A percentile compares a stretch with the other conserved stretches of the same genome.
Evolutionary conservation across 2,329 filamentous ascomycete species (phyloP).

Genomic region (Thielaviopsis ethacetica): DNA sequence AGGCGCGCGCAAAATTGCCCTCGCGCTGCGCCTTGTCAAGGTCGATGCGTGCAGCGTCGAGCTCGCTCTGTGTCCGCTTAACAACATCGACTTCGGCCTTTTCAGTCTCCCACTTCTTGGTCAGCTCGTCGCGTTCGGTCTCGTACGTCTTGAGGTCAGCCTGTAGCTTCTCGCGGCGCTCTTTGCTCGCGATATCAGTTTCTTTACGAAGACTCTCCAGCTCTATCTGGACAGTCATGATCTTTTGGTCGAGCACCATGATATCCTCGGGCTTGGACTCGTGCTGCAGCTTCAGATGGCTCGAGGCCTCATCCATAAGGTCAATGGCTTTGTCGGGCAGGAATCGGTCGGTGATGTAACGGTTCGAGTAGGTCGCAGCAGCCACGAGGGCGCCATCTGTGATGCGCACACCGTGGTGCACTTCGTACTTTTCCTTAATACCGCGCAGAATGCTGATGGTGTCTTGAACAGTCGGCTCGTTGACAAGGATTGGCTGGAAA

Average conservation of each 20-base stretch:
- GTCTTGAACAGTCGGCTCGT: constrained; percentile 76
- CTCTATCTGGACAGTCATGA: constrained; percentile 96
- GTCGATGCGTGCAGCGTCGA: constrained; percentile 72
- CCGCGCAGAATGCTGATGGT: constrained; percentile 90
- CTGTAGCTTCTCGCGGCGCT: constrained; percentile 76
- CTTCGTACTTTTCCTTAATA: constrained; percentile 95
- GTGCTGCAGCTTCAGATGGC: constrained; percentile 76
- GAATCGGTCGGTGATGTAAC: constrained; percentile 93
- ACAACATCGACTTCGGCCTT: constrained; percentile 70
- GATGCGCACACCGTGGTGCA: constrained; percentile 91
- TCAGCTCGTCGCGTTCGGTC: constrained; percentile 58
- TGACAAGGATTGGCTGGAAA: constrained; percentile 90
- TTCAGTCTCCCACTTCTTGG: constrained; percentile 79
- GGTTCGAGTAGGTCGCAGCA: constrained; percentile 80
- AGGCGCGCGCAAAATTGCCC: constrained; percentile 80
- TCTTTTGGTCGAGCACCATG: constrained; percentile 78
- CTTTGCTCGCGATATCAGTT: constrained; percentile 74
- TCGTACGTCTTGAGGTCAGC: constrained; percentile 59
- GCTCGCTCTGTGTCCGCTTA: constrained; percentile 73
- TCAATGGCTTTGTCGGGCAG: constrained; percentile 96
- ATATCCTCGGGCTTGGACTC: constrained; percentile 95
- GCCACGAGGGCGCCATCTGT: constrained; percentile 85
- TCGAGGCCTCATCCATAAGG: constrained; percentile 88
- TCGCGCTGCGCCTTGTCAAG: constrained; percentile 75
- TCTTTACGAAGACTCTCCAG: constrained; percentile 89